Evolutionary conservation across 2,329 filamentous ascomycete genomes (phyloP).

Genomic region (Colletotrichum liaoningense): DNA sequence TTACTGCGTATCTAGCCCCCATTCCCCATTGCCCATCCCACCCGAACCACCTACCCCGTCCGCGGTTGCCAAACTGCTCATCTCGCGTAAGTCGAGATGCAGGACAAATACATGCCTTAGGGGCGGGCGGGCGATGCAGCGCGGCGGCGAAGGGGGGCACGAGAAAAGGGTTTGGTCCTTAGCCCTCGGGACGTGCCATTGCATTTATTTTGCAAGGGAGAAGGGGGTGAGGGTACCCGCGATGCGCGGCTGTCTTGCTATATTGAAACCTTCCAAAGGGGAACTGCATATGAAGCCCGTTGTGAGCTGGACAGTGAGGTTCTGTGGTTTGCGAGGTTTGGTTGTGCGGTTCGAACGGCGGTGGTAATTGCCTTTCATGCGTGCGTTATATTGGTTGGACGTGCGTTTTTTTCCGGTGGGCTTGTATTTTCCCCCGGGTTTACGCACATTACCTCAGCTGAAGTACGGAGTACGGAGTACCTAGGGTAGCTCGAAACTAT

Average conservation of each 20-base stretch:
- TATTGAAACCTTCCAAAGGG: not conserved
- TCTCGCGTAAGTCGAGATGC: slow-evolving; percentile 28
- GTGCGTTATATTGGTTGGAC: not conserved
- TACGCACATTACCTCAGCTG: not conserved
- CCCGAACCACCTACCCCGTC: not conserved
- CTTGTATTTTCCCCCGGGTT: no score
- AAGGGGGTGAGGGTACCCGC: not conserved
- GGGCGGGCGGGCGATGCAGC: not conserved
- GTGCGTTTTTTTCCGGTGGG: not conserved
- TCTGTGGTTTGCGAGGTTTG: not conserved
- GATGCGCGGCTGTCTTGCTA: slow-evolving; percentile 5
- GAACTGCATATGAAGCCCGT: not conserved
- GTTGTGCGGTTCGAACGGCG: no score
- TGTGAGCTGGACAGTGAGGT: not conserved
- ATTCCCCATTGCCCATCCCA: not conserved
- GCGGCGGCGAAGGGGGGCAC: not conserved
- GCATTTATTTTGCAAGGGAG: not conserved
- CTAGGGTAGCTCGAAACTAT: no score
- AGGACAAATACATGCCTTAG: slow-evolving; percentile 24
- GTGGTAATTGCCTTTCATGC: not conserved
- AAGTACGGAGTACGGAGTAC: not conserved
- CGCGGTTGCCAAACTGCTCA: slow-evolving; percentile 5
- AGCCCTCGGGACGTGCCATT: not conserved
- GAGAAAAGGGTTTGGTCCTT: not conserved
- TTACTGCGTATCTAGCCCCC: not conserved